phyloP scores from a whole-genome alignment of 1,284 basidiomycete species.

The Xerocomus minutiporus region DNA sequence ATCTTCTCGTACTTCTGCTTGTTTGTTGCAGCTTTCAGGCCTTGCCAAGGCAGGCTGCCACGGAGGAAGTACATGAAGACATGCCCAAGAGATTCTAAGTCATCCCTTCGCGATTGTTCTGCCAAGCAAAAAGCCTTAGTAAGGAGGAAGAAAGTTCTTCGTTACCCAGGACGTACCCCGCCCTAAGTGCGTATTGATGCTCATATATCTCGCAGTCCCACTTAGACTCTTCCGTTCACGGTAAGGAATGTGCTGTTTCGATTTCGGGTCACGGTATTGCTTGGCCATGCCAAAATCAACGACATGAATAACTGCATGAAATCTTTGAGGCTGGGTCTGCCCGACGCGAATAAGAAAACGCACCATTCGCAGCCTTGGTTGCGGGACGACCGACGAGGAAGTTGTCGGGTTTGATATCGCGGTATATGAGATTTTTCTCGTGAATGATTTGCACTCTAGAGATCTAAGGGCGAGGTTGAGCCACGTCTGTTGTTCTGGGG shows the following conservation, averaged over 20 bases:
- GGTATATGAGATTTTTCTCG: slow-evolving; percentile 97
- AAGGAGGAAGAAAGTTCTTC: background rate
- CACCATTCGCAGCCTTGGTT: slow-evolving; percentile 80
- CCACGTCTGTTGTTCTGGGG: background rate
- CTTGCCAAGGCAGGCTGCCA: slow-evolving; percentile 93
- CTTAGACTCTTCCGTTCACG: slow-evolving; percentile 98
- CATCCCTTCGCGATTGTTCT: slow-evolving; percentile 84
- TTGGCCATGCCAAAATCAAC: slow-evolving; percentile 99
- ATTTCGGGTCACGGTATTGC: slow-evolving; percentile 98
- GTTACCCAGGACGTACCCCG: slow-evolving; percentile 42
- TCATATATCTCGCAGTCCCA: slow-evolving; percentile 97
- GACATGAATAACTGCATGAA: slow-evolving; percentile 64
- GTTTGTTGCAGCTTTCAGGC: slow-evolving; percentile 93
- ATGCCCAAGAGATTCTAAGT: slow-evolving; percentile 91
- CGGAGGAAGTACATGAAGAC: slow-evolving; percentile 99
- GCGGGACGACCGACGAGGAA: slow-evolving; percentile 92
- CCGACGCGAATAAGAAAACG: slow-evolving; percentile 1
- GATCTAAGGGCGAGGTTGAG: slow-evolving; percentile 50
- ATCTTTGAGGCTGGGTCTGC: slow-evolving; percentile 1
- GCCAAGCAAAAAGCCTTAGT: slow-evolving; percentile 4
- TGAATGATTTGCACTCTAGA: slow-evolving; percentile 96
- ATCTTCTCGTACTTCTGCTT: slow-evolving; percentile 99
- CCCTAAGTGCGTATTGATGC: slow-evolving; percentile 97
- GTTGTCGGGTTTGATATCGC: slow-evolving; percentile 99
- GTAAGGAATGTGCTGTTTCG: slow-evolving; percentile 97